Base-by-base conservation (phyloP, 176 grass and related monocot genomes). In the Musa itinerans region DNA sequence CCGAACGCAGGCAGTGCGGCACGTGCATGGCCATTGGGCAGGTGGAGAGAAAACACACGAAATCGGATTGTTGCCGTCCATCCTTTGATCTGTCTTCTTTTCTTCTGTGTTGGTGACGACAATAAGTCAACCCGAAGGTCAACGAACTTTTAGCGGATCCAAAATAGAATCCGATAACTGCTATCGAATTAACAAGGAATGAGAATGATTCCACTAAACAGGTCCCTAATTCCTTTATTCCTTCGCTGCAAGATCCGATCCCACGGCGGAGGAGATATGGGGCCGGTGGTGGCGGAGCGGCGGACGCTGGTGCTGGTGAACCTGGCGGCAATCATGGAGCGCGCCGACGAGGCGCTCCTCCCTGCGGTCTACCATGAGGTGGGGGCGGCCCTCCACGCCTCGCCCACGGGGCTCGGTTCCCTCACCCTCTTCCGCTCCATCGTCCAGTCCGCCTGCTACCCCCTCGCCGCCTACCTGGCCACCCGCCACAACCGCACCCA, bases 321-420 rank as follows among this genome's bases (percentile, higher is more conserved):
- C 81, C 78, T 96, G 49, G 93, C 90, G 61, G 84, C 85, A 14
- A 90, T 96, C 81, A 89, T 96, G 93, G 93, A 96, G 81, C 82
- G 88, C 52, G 87, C 93, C 26, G 92, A 96, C 78, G 92, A 96
- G 81, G 92, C 87, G 67, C 87, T 96, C 9, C 89, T 96, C 17
- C 92, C 92, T 19, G 82, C 89, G 64, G 89, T 89, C 75, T 96
- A 96, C 89, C 61, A 56, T 75, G 92, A 96, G 84, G 89, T 96
- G 16, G 89, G 92, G 4, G 92, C 78, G 29, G 85, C 85, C 50
- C 68, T 96, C 34, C 87, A 90, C 76, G 88, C 85, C 50, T 86
- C 81, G 25, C 93, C 89, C 9, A 80, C 78, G 15, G 89, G 85
- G 21, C 85, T 96, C 2, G 93, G 93, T 2, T 86, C 85, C 5